Base-by-base conservation (phyloP, 176 grass and related monocot genomes). In the Elymus sibiricus region DNA sequence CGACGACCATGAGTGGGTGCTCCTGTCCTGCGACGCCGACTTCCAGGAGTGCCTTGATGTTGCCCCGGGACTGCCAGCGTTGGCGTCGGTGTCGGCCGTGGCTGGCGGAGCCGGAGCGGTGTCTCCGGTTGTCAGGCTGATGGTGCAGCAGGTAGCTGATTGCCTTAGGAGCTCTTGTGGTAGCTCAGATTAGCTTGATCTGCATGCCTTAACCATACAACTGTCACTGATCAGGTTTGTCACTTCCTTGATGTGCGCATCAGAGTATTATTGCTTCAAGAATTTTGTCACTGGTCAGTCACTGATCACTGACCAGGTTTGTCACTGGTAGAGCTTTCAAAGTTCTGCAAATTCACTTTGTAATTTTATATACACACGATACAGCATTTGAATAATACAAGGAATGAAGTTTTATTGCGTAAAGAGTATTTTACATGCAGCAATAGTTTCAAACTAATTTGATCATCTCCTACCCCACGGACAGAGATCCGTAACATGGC, bases 91-190 rank as follows among this genome's bases (percentile, higher is more conserved):
- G n/a, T n/a, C n/a, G n/a, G n/a, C n/a, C n/a, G n/a, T n/a, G n/a
- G n/a, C n/a, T n/a, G 34, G 37, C 11, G 37, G 37, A 25, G 37
- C 76, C 16, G 70, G 89, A 25, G 75, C 42, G 19, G 88, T 84
- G 31, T 51, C 26, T 32, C 87, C 88, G 29, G 79, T 92, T 27
- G 82, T 98, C 46, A 89, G 95, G 85, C 51, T 98, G n/a, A 79
- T 86, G 64, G 95, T 98, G 0, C 90, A 78, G 29, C 92, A 91
- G 74, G 42, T 86, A 47, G 66, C 80, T 37, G 58, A 78, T 29
- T 73, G 22, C 86, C 86, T 88, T 46, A 83, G 91, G 62, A 95
- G 93, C 39, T 94, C 88, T 29, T 95, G 91, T 72, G 95, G 83
- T n/a, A 98, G 95, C 83, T 88, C 89, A 34, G 85, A 82, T 11